These are phyloP conservation scores for Voacanga thouarsii DNA, from an alignment of 257 asterid species.

Conservation along the genomic window DNA sequence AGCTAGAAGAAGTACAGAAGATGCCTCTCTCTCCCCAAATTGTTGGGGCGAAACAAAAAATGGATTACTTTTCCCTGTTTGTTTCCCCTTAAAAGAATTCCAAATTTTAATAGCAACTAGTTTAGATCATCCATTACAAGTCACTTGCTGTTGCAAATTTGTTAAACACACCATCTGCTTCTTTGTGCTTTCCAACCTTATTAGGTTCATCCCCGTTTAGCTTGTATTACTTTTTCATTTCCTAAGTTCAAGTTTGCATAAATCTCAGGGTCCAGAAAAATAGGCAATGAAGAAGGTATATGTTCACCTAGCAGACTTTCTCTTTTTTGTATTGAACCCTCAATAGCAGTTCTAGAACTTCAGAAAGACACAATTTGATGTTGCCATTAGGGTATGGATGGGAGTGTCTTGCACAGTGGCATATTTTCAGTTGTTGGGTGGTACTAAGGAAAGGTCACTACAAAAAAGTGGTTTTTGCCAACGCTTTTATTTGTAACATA, in stretches of 20 bases:
- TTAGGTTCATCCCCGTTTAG: conserved; percentile 26
- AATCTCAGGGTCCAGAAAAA: conserved; percentile 31
- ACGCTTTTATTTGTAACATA: no score
- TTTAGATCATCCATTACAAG: conserved; percentile 48
- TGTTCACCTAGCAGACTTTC: conserved; percentile 49
- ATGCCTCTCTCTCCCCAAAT: conserved; percentile 51
- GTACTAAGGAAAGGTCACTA: no score
- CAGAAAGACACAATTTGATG: no score
- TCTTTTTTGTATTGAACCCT: conserved; percentile 39
- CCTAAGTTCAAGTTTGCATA: conserved; percentile 24
- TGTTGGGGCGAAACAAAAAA: conserved; percentile 67
- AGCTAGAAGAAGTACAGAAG: conserved; percentile 49
- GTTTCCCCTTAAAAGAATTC: conserved; percentile 41
- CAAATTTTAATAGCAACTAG: conserved; percentile 32
- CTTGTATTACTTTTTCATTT: conserved; percentile 30
- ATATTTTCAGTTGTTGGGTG: no score
- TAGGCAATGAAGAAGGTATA: conserved; percentile 59
- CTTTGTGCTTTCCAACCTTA: conserved; percentile 36
- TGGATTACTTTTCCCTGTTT: conserved; percentile 48
- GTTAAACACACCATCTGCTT: conserved; percentile 32
- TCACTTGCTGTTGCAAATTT: conserved; percentile 36
- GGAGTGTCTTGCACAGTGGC: no score
- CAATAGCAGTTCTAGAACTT: no score
- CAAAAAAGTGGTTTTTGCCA: no score
- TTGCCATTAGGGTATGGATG: no score